Evolutionary conservation across 352 stramenopile genomes (phyloP), one percentile per base, ranked within the genome.

Genomic region (Stramenopiles sp.): DNA sequence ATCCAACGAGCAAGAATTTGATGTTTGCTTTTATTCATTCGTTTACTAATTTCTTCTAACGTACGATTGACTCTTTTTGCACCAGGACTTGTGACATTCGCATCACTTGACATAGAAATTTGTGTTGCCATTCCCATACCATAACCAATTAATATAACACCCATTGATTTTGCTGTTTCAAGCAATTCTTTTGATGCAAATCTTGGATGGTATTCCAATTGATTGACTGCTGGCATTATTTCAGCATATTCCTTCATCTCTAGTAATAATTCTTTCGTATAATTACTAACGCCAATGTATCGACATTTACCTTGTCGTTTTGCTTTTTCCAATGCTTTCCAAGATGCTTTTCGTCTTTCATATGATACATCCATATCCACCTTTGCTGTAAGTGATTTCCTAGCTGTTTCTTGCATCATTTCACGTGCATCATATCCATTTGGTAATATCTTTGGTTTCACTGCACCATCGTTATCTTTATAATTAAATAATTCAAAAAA

Each of bases 181-280:
- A 90, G 31, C 7, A 90, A 77, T 30, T 87, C 80, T 30, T 79
- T 82, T 81, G 90, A 86, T 63, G 86, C 81, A 30, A 91, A 79
- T 7, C 89, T 80, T 43, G 86, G 88, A 80, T 93, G 88, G 0
- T 89, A 84, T 80, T 93, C 88, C 63, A 93, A 80, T 82, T 93
- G 88, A 79, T 91, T 89, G 0, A 92, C 79, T 6, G 84, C 43
- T 73, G 88, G 88, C 31, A 80, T 83, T n/a, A 91, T 85, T 4
- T 79, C 83, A 63, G 83, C 87, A 23, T 78, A 77, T 4, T 80
- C 31, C 1, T 91, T 79, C 43, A 93, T 81, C 63, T 83, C 69
- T 7, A 80, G 31, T 27, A 93, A 74, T 30, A 84, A 80, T 77
- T 79, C 69, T 7, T 83, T 79, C 23, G 81, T 86, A 31, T 90